Conservation (phyloP, 495 filamentous ascomycete genomes). For the Hypoxylon lenormandii region DNA sequence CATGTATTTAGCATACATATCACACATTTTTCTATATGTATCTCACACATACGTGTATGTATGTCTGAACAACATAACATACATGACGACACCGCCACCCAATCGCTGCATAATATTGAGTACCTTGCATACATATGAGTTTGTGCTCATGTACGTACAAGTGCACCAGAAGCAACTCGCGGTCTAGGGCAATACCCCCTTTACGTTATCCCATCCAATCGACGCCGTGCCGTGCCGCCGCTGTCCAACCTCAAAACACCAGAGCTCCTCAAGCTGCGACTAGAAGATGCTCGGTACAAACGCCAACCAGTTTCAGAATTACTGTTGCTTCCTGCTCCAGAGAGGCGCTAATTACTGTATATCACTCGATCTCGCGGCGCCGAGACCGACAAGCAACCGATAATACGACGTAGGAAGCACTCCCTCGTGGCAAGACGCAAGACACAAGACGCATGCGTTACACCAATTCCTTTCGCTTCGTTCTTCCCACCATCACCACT, state of each 20-base stretch:
- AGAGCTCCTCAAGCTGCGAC: constrained; percentile 34
- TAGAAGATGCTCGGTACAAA: constrained; percentile 1
- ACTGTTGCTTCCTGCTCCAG: constrained; percentile 24
- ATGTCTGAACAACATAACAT: too few relatives aligned
- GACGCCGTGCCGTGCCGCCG: constrained; percentile 22
- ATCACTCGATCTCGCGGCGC: constrained; percentile 1
- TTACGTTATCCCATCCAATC: constrained; percentile 14
- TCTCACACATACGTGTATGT: background rate
- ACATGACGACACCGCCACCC: background rate
- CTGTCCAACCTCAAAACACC: constrained; percentile 28
- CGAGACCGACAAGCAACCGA: background rate
- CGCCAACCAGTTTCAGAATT: constrained; percentile 35
- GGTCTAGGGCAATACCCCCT: background rate
- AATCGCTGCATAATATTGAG: constrained; percentile 2
- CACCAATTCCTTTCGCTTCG: constrained; percentile 5
- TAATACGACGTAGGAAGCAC: background rate
- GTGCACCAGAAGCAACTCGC: background rate
- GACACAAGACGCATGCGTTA: background rate
- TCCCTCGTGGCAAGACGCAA: constrained; percentile 25
- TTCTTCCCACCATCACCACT: background rate
- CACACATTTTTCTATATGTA: constrained; percentile 6
- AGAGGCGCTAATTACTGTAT: constrained; percentile 15
- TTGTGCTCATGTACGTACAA: background rate
- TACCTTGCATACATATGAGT: background rate
- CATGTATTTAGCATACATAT: constrained; percentile 7